phyloP scores from a whole-genome alignment of 1,284 basidiomycete genomes.

The Heterobasidion annosum region DNA sequence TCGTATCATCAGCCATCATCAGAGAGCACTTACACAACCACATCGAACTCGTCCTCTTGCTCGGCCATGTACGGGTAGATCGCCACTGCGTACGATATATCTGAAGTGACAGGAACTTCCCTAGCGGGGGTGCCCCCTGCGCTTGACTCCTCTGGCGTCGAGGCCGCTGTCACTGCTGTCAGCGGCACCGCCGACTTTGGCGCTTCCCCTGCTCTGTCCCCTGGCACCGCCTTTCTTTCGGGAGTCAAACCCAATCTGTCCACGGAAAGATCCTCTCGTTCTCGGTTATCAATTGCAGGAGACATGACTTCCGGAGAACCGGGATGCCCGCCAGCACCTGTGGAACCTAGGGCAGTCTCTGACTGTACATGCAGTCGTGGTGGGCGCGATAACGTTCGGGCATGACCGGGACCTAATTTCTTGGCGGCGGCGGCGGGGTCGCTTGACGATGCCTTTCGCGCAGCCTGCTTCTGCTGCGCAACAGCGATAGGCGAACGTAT shows the following conservation, averaged over 20 bases:
- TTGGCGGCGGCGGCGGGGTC: slow-evolving; percentile 15
- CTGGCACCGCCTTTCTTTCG: background rate
- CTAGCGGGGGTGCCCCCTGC: slow-evolving; percentile 18
- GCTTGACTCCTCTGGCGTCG: slow-evolving; percentile 16
- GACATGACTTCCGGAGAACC: slow-evolving; percentile 73
- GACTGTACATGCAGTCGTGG: slow-evolving; percentile 61
- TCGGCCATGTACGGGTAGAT: slow-evolving; percentile 96
- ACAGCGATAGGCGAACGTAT: slow-evolving; percentile 95
- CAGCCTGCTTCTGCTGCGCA: slow-evolving; percentile 89
- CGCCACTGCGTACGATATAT: slow-evolving; percentile 82
- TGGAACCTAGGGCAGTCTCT: slow-evolving; percentile 27
- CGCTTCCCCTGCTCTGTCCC: slow-evolving; percentile 3
- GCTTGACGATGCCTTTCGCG: slow-evolving; percentile 55
- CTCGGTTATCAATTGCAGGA: slow-evolving; percentile 42
- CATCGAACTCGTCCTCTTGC: slow-evolving; percentile 96
- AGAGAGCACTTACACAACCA: slow-evolving; percentile 70
- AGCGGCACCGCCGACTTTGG: slow-evolving; percentile 11
- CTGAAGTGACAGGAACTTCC: slow-evolving; percentile 48
- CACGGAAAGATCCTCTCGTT: slow-evolving; percentile 14
- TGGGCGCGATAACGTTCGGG: slow-evolving; percentile 30
- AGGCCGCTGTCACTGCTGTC: slow-evolving; percentile 10
- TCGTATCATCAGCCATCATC: background rate
- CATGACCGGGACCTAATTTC: slow-evolving; percentile 7
- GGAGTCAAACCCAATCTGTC: slow-evolving; percentile 7
- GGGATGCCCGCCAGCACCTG: slow-evolving; percentile 45